Evolutionary conservation across 129 eudicot species (phyloP).

Genomic region (Gnaphalium uliginosum): DNA sequence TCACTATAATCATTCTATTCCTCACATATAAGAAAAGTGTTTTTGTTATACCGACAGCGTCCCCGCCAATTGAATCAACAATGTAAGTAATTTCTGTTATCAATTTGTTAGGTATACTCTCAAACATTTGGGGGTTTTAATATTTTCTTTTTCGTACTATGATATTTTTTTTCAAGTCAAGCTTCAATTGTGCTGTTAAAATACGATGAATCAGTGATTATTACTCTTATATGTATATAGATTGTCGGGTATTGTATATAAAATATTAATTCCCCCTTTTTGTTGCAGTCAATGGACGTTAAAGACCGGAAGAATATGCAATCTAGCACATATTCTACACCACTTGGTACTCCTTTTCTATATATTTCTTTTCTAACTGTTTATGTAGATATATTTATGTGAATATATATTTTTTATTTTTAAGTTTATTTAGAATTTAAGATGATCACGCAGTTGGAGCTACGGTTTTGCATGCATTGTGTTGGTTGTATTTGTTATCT

Average conservation of each 20-base stretch:
- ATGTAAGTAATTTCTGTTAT: slow-evolving; percentile 21
- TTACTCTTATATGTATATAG: background rate
- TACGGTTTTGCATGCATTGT: background rate
- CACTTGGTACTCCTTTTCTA: slow-evolving; percentile 15
- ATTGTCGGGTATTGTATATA: background rate
- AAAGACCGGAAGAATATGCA: slow-evolving; percentile 29
- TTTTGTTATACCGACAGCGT: too few relatives aligned
- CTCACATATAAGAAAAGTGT: background rate
- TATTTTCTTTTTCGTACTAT: background rate
- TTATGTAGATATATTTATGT: background rate
- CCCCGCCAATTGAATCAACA: slow-evolving; percentile 14
- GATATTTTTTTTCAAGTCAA: background rate
- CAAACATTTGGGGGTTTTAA: slow-evolving; percentile 10
- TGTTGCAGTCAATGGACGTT: slow-evolving; percentile 36
- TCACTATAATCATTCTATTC: slow-evolving; percentile 7
- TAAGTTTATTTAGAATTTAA: background rate
- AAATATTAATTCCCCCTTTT: slow-evolving; percentile 3
- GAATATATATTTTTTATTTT: background rate
- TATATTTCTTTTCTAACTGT: background rate
- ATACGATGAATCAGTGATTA: slow-evolving; percentile 7
- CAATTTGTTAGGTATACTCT: slow-evolving; percentile 4
- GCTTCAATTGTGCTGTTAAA: background rate
- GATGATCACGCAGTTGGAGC: slow-evolving; percentile 12
- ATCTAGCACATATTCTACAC: slow-evolving; percentile 9
- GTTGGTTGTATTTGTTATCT: background rate